Conservation (phyloP, 352 stramenopile genomes). For the Halophytophthora polymorphica region DNA sequence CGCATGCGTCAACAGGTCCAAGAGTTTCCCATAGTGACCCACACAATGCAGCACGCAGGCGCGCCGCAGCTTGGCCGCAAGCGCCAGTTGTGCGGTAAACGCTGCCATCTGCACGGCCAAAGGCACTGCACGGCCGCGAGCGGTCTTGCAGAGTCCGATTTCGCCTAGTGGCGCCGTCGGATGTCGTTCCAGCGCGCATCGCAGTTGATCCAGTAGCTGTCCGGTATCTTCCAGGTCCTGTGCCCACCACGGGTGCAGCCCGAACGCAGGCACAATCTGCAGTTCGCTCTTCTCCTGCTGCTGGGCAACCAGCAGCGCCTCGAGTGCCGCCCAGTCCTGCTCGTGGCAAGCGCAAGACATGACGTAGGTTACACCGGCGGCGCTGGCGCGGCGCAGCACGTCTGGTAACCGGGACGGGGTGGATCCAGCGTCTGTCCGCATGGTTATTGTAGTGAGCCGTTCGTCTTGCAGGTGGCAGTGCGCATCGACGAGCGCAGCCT, state of each 20-base stretch:
- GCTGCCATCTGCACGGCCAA: slow-evolving; percentile 37
- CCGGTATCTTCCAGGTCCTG: slow-evolving; percentile 10
- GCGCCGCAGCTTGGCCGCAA: slow-evolving; percentile 49
- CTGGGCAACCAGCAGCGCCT: slow-evolving; percentile 32
- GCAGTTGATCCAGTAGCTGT: slow-evolving; percentile 34
- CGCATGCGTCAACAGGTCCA: slow-evolving; percentile 42
- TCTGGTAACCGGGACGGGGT: slow-evolving; percentile 18
- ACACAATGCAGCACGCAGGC: slow-evolving; percentile 76
- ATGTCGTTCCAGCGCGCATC: slow-evolving; percentile 29
- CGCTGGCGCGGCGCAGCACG: slow-evolving; percentile 36
- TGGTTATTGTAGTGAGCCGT: slow-evolving; percentile 18
- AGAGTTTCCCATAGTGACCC: slow-evolving; percentile 58
- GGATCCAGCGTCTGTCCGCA: slow-evolving; percentile 1
- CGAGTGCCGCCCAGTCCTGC: slow-evolving; percentile 52
- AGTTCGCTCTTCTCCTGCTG: slow-evolving; percentile 1
- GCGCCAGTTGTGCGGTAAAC: slow-evolving; percentile 49
- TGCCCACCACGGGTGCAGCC: slow-evolving; percentile 78
- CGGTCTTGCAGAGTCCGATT: slow-evolving; percentile 77
- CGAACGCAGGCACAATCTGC: slow-evolving; percentile 55
- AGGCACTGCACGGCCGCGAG: slow-evolving; percentile 43
- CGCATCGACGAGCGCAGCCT: slow-evolving; percentile 40
- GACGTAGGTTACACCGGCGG: slow-evolving; percentile 41
- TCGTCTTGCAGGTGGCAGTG: slow-evolving; percentile 76
- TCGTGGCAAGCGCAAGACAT: slow-evolving; percentile 65
- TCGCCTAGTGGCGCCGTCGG: slow-evolving; percentile 64